Conservation (phyloP, 495 filamentous ascomycete species). For the Polyplosphaeria fusca region DNA sequence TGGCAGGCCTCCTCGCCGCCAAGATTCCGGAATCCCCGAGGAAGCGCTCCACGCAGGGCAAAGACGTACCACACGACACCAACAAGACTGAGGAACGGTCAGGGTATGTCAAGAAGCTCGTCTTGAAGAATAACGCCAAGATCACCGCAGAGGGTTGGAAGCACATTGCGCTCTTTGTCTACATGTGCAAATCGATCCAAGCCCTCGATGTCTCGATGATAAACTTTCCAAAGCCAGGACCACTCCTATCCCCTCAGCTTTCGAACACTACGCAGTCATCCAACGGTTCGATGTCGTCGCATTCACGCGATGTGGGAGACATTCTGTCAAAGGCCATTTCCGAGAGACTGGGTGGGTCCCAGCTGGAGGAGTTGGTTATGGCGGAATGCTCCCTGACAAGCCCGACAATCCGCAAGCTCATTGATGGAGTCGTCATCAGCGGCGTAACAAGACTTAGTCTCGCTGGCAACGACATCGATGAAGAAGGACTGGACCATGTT, state of each 20-base stretch:
- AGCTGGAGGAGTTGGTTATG: conserved; percentile 80
- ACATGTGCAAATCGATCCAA: conserved; percentile 83
- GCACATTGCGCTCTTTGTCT: conserved; percentile 83
- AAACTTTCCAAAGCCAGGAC: conserved; percentile 60
- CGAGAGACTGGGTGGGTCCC: conserved; percentile 68
- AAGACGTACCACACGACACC: conserved; percentile 44
- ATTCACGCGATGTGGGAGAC: conserved; percentile 48
- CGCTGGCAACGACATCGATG: conserved; percentile 73
- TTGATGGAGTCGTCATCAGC: conserved; percentile 71
- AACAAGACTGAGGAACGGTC: conserved; percentile 50
- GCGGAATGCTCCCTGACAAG: conserved; percentile 70
- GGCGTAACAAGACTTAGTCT: conserved; percentile 74
- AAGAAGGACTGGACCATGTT: conserved; percentile 71
- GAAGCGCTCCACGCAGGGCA: conserved; percentile 32
- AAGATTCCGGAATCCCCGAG: conserved; percentile 46
- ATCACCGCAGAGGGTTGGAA: conserved; percentile 86
- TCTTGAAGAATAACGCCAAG: conserved; percentile 83
- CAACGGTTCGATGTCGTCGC: background rate
- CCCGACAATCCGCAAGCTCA: conserved; percentile 65
- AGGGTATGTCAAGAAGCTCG: conserved; percentile 81
- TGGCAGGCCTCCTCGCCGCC: conserved; percentile 81
- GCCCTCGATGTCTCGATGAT: conserved; percentile 82
- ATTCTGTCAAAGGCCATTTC: conserved; percentile 71
- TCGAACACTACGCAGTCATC: conserved; percentile 19
- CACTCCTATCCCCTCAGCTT: conserved; percentile 31